Percentiles rank a stretch among this genome's conserved stretches.
Evolutionary conservation across 2,329 filamentous ascomycete genomes (phyloP).

Genomic region (Arthrobotrys iridis): DNA sequence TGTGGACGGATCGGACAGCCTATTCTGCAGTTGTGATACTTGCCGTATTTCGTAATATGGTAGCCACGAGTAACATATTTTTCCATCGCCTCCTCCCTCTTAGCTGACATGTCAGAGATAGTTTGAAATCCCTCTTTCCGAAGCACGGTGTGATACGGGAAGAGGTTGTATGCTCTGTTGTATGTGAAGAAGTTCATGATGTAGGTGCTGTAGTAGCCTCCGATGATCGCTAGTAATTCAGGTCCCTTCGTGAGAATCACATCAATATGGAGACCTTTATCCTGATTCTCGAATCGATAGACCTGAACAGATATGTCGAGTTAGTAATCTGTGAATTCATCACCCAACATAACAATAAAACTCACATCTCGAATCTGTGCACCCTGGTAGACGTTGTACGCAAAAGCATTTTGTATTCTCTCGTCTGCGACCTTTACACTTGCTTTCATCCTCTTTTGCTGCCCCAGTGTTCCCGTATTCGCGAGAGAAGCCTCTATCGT

Average conservation of each 20-base stretch:
- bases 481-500: conserved; percentile 14
- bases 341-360: background rate
- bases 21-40: conserved; percentile 9
- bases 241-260: conserved; percentile 6
- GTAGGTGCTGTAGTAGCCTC: conserved; percentile 35
- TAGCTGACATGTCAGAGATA: background rate
- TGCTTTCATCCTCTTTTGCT: background rate
- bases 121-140: conserved; percentile 6
- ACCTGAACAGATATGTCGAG: conserved; percentile 1
- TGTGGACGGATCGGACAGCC: conserved; percentile 18
- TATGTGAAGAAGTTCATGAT: conserved; percentile 47
- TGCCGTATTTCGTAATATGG: background rate
- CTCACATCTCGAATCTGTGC: conserved; percentile 23
- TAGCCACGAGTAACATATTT: conserved; percentile 16
- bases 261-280: background rate
- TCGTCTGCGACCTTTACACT: background rate
- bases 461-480: background rate
- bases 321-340: background rate
- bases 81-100: background rate
- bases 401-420: background rate
- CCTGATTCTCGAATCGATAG: background rate
- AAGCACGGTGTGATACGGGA: conserved; percentile 20
- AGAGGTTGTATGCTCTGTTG: conserved; percentile 21
- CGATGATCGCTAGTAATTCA: conserved; percentile 6
- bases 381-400: background rate